These are phyloP conservation scores for Sarocladium brachiariae DNA, from an alignment of 2,329 filamentous ascomycete species.

Conservation along the genomic window DNA sequence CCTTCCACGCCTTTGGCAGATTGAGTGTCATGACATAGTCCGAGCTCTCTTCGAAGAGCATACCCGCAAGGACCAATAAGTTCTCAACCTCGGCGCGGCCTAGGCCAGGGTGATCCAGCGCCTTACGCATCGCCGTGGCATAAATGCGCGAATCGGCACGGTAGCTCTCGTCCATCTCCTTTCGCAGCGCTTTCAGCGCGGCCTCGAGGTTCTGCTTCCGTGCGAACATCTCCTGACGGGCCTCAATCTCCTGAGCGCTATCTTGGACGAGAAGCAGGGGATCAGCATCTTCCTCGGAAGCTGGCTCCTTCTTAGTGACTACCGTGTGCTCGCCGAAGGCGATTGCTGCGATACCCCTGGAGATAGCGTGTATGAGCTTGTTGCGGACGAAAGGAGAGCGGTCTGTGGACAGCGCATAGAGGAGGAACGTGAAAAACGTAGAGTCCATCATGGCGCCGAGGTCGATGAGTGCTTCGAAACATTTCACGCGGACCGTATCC, in stretches of 20 bases:
- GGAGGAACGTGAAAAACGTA: constrained; percentile 47
- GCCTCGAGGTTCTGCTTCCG: constrained; percentile 57
- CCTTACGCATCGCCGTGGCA: constrained; percentile 36
- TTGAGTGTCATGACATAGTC: constrained; percentile 35
- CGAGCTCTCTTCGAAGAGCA: constrained; percentile 39
- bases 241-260: constrained; percentile 45
- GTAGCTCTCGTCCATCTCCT: constrained; percentile 38
- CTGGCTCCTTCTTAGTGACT: constrained; percentile 29
- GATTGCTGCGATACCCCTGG: constrained; percentile 53
- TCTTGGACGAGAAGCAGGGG: constrained; percentile 36
- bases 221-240: constrained; percentile 55
- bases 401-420: constrained; percentile 54
- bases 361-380: constrained; percentile 52
- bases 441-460: constrained; percentile 53
- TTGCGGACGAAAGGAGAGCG: constrained; percentile 56
- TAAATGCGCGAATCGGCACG: constrained; percentile 29
- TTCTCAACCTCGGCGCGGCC: constrained; percentile 35
- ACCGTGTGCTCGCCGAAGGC: constrained; percentile 56
- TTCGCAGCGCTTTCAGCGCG: constrained; percentile 38
- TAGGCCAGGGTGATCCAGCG: constrained; percentile 31
- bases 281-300: constrained; percentile 16
- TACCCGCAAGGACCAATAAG: constrained; percentile 36
- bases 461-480: constrained; percentile 57
- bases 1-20: constrained; percentile 35
- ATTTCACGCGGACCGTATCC: constrained; percentile 58